Base-by-base conservation (phyloP, 1,139 yeast species). In the Blastobotrys indianensis region DNA sequence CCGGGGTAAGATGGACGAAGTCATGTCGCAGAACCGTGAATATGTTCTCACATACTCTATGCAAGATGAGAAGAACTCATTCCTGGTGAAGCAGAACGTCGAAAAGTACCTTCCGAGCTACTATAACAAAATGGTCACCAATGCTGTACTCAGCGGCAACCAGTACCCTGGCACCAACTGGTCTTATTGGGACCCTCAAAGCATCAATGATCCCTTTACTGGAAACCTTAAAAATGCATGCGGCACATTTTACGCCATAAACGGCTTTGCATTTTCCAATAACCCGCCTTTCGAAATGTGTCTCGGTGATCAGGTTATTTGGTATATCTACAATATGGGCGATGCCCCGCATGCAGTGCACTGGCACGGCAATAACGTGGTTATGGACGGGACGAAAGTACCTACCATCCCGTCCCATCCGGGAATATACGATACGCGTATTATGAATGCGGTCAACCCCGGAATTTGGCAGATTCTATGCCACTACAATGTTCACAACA, bases 301-400 rank as follows among this genome's bases (percentile, higher is more conserved):
- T 29, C 40, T 42, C 4, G 45, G 37, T 31, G 45, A 42, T 42
- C 40, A 34, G 7, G 45, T 25, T 10, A 42, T 42, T 23, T 42
- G 45, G 45, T 42, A 42, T 25, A 37, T 42, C 10, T 42, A 42
- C 36, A 42, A 42, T 31, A 13, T 42, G 36, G 45, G 45, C 5
- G 45, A 42, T 13, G 45, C 45, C 3, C 45, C 45, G 7, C 45
- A 42, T 23, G 11, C 45, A 7, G 35, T 36, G 23, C 45, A 42
- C 25, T 42, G 40, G 40, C 45, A 42, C 17, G 45, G 45, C 11
- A 42, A 42, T 23, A 36, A 36, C 16, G 41, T 42, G 13, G 12
- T 11, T 4, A 7, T 10, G 4, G 37, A 34, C 10, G 45, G 41
- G 3, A 17, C 20, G 31, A 13, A 10, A 15, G 41, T 42, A 7